These are phyloP conservation scores for Avena atlantica DNA, from an alignment of 176 grass and related monocot species.

Conservation along the genomic window DNA sequence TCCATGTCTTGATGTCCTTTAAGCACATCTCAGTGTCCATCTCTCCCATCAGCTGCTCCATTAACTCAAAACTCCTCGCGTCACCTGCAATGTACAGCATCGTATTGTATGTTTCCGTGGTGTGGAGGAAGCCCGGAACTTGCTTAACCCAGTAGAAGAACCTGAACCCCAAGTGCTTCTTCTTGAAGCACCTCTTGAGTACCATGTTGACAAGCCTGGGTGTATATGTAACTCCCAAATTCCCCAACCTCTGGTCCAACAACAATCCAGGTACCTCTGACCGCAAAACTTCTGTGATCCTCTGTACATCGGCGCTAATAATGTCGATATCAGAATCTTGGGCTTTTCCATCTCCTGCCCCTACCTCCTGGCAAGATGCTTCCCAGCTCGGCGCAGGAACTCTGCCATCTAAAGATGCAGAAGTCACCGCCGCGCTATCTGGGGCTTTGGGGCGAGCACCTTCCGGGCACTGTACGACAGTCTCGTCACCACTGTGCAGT, in stretches of 20 bases:
- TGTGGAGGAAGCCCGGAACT: conserved; percentile 48
- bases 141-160: conserved; percentile 77
- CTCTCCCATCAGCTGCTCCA: conserved; percentile 62
- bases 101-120: conserved; percentile 67
- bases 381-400: too few relatives aligned
- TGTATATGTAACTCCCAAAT: conserved; percentile 46
- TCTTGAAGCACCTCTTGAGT: conserved; percentile 74
- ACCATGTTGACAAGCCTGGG: conserved; percentile 64
- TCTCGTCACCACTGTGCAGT: neutral
- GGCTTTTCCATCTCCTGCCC: neutral
- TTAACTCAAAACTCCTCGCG: conserved; percentile 39
- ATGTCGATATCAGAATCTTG: conserved; percentile 31
- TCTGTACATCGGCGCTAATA: conserved; percentile 53
- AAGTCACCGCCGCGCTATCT: neutral
- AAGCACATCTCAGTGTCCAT: conserved; percentile 65
- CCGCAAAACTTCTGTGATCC: conserved; percentile 53
- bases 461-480: neutral
- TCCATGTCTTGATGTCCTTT: conserved; percentile 79
- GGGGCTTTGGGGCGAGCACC: conserved; percentile 38
- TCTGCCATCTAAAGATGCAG: neutral
- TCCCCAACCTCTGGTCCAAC: conserved; percentile 51
- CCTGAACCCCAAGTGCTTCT: conserved; percentile 52
- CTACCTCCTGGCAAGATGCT: neutral
- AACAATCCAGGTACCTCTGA: conserved; percentile 35
- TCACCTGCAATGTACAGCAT: conserved; percentile 74